phyloP scores from a whole-genome alignment of 768 basidiomycete genomes.

The Mycena rebaudengoi region DNA sequence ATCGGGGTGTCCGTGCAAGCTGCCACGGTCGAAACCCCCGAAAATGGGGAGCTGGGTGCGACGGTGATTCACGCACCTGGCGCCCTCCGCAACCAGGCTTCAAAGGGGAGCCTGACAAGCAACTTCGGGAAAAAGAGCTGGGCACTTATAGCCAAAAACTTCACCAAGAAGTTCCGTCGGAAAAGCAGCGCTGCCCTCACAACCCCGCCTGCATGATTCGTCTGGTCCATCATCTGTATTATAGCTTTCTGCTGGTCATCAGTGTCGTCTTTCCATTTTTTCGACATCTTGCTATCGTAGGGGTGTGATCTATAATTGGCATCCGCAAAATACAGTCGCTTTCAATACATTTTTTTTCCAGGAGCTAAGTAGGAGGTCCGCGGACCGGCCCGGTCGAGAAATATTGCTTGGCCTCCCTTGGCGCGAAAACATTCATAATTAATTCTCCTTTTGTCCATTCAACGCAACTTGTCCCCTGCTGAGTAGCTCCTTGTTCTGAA shows the following conservation, averaged over 20 bases:
- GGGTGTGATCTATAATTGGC: too few species aligned
- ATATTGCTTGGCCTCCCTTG: too few species aligned
- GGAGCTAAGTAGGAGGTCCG: too few species aligned
- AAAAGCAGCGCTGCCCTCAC: conserved; percentile 38
- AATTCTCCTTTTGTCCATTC: too few species aligned
- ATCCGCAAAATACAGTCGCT: too few species aligned
- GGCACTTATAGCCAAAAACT: conserved; percentile 47
- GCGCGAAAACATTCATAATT: too few species aligned
- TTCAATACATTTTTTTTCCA: too few species aligned
- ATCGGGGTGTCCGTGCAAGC: conserved; percentile 60
- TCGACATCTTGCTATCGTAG: not conserved
- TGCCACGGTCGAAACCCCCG: conserved; percentile 47
- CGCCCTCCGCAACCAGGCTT: conserved; percentile 45
- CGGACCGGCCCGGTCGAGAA: too few species aligned
- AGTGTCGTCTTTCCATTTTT: not conserved
- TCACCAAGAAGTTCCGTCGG: conserved; percentile 54
- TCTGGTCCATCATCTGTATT: not conserved
- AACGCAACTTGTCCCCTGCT: not conserved
- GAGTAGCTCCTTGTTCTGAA: not conserved
- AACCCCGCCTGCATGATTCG: not conserved
- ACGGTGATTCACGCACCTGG: conserved; percentile 42
- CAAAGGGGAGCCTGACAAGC: conserved; percentile 36
- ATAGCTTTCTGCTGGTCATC: not conserved
- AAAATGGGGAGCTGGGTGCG: conserved; percentile 35
- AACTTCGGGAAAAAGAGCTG: conserved; percentile 32